These are phyloP conservation scores for Leishmania tropica DNA, from an alignment of 208 protist genomes.

Conservation along the genomic window DNA sequence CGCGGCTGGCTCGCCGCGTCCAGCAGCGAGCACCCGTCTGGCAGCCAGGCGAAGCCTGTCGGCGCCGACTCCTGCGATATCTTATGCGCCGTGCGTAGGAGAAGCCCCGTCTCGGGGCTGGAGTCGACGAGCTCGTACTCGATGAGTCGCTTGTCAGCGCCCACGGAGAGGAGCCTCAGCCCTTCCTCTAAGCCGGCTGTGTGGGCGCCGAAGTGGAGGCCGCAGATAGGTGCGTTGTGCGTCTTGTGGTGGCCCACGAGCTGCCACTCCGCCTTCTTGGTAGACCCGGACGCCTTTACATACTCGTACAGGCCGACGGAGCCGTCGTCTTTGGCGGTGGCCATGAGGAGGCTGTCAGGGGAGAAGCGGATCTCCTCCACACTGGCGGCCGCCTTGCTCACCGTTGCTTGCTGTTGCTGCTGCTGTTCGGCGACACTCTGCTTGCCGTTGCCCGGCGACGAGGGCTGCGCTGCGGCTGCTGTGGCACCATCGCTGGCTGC, in stretches of 20 bases:
- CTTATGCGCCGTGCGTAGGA: slow-evolving; percentile 80
- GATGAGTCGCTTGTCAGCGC: slow-evolving; percentile 92
- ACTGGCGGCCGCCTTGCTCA: slow-evolving; percentile 65
- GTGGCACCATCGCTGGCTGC: neutral
- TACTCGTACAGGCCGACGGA: slow-evolving; percentile 93
- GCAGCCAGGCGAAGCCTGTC: slow-evolving; percentile 90
- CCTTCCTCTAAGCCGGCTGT: slow-evolving; percentile 38
- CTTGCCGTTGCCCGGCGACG: neutral
- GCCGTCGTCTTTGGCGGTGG: slow-evolving; percentile 72
- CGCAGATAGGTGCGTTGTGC: slow-evolving; percentile 90
- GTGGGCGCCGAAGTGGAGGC: slow-evolving; percentile 83
- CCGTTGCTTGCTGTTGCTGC: slow-evolving; percentile 13
- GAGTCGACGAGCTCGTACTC: slow-evolving; percentile 95
- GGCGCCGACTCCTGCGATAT: slow-evolving; percentile 92
- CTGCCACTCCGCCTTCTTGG: slow-evolving; percentile 82
- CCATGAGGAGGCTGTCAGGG: slow-evolving; percentile 77
- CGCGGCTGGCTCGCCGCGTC: slow-evolving; percentile 48
- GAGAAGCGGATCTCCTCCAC: slow-evolving; percentile 87
- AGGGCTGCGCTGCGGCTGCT: neutral
- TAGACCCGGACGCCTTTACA: slow-evolving; percentile 9
- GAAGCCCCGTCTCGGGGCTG: slow-evolving; percentile 81
- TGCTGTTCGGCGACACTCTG: neutral
- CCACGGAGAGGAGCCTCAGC: slow-evolving; percentile 91
- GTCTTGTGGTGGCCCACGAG: slow-evolving; percentile 92
- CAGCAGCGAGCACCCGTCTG: slow-evolving; percentile 36